phyloP scores from a whole-genome alignment of 2,329 filamentous ascomycete species.

The Phialophora macrospora region DNA sequence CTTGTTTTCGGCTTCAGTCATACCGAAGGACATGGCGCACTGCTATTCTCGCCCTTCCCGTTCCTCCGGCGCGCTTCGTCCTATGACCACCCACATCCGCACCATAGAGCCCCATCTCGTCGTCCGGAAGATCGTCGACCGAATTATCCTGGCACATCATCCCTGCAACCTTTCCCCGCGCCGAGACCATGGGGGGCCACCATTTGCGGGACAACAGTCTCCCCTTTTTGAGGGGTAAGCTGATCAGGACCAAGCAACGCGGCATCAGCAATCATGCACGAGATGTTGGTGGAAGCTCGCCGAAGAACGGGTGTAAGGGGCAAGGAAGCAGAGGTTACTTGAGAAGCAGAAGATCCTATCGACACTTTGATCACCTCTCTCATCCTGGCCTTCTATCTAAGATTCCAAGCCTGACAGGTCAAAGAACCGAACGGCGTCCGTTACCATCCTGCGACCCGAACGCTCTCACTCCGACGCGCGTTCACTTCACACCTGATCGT shows the following conservation, averaged over 20 bases:
- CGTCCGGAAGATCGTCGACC: neutral
- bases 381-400: neutral
- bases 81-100: neutral
- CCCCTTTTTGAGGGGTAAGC: conserved; percentile 28
- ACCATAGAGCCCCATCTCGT: neutral
- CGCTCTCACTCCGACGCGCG: neutral
- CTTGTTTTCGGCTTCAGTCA: neutral
- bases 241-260: neutral
- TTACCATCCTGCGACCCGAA: neutral
- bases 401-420: neutral
- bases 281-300: conserved; percentile 26
- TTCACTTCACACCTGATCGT: neutral
- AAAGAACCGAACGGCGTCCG: neutral
- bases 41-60: neutral
- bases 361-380: neutral
- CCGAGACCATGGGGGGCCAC: conserved; percentile 5
- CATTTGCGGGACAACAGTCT: conserved; percentile 21
- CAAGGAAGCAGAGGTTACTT: neutral
- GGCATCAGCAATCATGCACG: conserved; percentile 7
- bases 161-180: conserved; percentile 23
- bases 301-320: conserved; percentile 21
- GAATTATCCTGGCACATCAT: neutral
- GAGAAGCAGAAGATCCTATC: neutral
- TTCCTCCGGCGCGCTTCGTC: neutral
- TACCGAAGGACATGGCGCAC: neutral